Percentiles rank a stretch among this genome's conserved stretches.
Evolutionary conservation across 1,139 yeast species (phyloP).

Genomic region (Scheffersomyces quercinus): DNA sequence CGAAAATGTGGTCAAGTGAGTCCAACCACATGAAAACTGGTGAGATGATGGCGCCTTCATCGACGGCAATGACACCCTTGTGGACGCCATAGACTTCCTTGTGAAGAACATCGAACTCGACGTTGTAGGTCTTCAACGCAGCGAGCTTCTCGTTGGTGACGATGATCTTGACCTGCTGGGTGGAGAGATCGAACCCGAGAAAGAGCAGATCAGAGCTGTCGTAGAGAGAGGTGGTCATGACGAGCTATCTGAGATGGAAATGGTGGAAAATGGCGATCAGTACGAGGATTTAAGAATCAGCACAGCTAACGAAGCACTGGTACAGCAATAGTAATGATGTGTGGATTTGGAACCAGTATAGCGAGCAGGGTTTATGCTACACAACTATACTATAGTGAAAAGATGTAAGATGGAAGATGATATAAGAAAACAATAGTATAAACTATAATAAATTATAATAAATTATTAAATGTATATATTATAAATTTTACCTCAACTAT

Average conservation of each 20-base stretch:
- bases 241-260: neutral
- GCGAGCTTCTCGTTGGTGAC: constrained; percentile 57
- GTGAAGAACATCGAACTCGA: constrained; percentile 71
- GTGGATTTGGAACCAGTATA: too few relatives aligned
- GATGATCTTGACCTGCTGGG: constrained; percentile 83
- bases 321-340: too few relatives aligned
- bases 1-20: constrained; percentile 67
- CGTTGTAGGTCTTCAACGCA: constrained; percentile 57
- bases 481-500: too few relatives aligned
- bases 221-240: neutral
- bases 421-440: too few relatives aligned
- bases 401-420: too few relatives aligned
- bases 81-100: constrained; percentile 55
- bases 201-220: constrained; percentile 27
- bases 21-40: constrained; percentile 92
- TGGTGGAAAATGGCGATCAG: too few relatives aligned
- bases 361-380: too few relatives aligned
- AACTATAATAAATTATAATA: too few relatives aligned
- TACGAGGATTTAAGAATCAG: too few relatives aligned
- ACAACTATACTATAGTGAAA: too few relatives aligned
- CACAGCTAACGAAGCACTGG: too few relatives aligned
- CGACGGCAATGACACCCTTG: constrained; percentile 65
- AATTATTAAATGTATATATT: too few relatives aligned
- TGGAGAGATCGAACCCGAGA: constrained; percentile 83
- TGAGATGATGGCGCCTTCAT: constrained; percentile 63